phyloP scores from a whole-genome alignment of 192 early-diverging fungal genomes.

The Gonapodya sp. region DNA sequence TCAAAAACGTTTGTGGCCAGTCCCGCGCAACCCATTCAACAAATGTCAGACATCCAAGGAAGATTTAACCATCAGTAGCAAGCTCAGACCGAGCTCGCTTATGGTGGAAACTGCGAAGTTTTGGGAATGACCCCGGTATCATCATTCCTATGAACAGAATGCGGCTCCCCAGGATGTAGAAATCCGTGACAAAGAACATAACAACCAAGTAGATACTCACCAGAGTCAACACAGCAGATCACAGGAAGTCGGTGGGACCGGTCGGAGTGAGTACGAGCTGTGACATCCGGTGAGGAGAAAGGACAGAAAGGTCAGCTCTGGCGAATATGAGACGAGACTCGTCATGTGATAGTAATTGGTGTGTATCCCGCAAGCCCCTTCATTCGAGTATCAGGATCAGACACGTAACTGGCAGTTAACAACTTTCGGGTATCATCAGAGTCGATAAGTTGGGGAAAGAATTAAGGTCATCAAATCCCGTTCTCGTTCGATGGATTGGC shows the following conservation, averaged over 20 bases:
- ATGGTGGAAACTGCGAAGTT: constrained; percentile 4
- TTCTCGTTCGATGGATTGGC: no score
- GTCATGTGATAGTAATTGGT: no score
- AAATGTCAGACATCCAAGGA: constrained; percentile 3
- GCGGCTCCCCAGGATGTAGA: neutral
- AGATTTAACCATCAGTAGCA: neutral
- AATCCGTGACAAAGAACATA: neutral
- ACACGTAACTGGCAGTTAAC: constrained; percentile 4
- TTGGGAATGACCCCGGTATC: neutral
- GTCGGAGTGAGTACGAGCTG: no score
- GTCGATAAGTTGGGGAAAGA: constrained; percentile 4
- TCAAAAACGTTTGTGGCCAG: no score
- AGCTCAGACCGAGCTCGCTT: neutral
- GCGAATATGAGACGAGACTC: no score
- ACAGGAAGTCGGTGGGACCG: no score
- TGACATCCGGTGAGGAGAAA: no score
- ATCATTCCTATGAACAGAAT: neutral
- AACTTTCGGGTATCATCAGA: constrained; percentile 1
- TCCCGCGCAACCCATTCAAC: no score
- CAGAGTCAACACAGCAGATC: neutral
- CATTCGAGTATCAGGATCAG: no score
- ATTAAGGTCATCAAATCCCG: neutral
- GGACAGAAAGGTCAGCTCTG: no score
- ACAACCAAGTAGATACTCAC: neutral
- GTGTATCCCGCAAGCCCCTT: no score